Evolutionary conservation across 768 basidiomycete species (phyloP).

Genomic region (Hortiboletus campestris): DNA sequence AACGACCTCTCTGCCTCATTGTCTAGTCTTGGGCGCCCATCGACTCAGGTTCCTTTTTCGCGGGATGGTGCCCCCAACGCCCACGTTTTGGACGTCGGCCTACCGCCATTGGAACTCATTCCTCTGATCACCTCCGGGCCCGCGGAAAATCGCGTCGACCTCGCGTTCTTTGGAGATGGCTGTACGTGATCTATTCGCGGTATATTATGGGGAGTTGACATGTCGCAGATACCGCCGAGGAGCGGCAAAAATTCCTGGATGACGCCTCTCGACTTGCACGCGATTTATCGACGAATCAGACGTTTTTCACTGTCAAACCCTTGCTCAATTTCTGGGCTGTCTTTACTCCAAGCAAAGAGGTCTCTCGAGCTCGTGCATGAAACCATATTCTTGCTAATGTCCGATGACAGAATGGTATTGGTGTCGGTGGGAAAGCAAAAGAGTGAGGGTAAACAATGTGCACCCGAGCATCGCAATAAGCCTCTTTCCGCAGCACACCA

Average conservation of each 20-base stretch:
- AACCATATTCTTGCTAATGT: conserved; percentile 5
- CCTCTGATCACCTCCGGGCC: conserved; percentile 63
- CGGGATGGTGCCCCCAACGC: background rate
- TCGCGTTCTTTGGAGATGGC: conserved; percentile 78
- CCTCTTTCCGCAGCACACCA: conserved; percentile 48
- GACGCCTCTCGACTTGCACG: conserved; percentile 66
- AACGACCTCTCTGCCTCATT: conserved; percentile 20
- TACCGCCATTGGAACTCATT: conserved; percentile 51
- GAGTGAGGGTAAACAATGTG: conserved; percentile 43
- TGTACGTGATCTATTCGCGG: conserved; percentile 44
- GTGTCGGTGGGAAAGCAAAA: conserved; percentile 63
- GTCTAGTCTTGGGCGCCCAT: background rate
- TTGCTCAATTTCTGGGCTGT: conserved; percentile 82
- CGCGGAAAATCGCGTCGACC: conserved; percentile 63
- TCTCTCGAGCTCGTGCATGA: conserved; percentile 31
- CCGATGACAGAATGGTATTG: conserved; percentile 59
- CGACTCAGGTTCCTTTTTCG: conserved; percentile 12
- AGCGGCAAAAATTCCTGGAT: conserved; percentile 60
- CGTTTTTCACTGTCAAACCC: conserved; percentile 73
- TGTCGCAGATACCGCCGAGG: conserved; percentile 49
- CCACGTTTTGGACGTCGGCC: conserved; percentile 6
- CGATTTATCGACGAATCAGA: conserved; percentile 71
- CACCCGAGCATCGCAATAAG: background rate
- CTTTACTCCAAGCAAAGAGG: conserved; percentile 73
- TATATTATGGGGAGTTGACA: background rate